Evolutionary conservation across 108 stramenopile species (phyloP).

Genomic region (Fragilaria radians): DNA sequence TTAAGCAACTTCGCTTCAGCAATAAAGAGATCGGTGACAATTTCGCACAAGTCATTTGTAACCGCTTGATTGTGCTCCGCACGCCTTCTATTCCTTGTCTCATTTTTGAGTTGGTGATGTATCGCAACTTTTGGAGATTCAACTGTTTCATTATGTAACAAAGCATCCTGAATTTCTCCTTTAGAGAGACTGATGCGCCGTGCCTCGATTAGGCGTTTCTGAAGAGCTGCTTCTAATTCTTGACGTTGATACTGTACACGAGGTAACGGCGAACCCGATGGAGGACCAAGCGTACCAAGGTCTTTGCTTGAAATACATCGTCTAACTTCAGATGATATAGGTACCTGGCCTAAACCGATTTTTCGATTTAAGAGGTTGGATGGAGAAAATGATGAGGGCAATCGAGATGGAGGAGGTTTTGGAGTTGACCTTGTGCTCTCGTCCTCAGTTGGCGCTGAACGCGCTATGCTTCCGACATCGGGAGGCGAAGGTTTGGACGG

Average conservation of each 20-base stretch:
- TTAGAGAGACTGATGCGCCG: not conserved
- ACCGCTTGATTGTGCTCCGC: conserved; percentile 30
- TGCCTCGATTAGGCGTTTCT: conserved; percentile 1
- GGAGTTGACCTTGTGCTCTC: not conserved
- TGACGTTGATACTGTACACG: conserved; percentile 3
- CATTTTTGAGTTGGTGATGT: conserved; percentile 10
- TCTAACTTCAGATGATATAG: not conserved
- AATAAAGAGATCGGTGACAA: conserved; percentile 31
- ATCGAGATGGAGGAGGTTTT: not conserved
- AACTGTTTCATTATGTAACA: not conserved
- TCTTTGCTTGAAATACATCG: conserved; percentile 4
- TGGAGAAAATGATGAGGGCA: not conserved
- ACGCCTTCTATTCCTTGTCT: conserved; percentile 15
- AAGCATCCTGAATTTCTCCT: not conserved
- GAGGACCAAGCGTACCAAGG: not conserved
- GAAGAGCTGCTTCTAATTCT: conserved; percentile 2
- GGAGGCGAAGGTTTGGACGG: not conserved
- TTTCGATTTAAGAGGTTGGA: not conserved
- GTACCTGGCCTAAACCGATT: too few species aligned
- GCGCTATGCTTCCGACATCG: not conserved
- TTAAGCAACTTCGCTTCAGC: conserved; percentile 32
- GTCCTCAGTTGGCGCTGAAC: not conserved
- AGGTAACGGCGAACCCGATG: not conserved
- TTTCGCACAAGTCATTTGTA: conserved; percentile 25
- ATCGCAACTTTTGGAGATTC: not conserved